phyloP scores from a whole-genome alignment of 1,139 yeast genomes.

The Hanseniaspora gamundiae region DNA sequence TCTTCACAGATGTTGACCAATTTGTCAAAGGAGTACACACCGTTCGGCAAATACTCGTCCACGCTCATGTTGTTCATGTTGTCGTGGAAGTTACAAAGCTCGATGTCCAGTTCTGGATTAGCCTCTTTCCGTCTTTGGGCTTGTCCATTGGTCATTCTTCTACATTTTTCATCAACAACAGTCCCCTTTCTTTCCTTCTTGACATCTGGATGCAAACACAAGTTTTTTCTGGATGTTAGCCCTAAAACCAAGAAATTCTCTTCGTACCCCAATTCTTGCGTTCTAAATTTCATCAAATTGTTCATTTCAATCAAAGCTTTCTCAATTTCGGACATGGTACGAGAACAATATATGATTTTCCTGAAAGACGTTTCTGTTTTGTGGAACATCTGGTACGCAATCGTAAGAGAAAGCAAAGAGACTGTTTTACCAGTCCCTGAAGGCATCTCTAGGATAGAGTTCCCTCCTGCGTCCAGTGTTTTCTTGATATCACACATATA shows the following conservation, averaged over 20 bases:
- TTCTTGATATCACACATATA: constrained; percentile 93
- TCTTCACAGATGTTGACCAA: constrained; percentile 64
- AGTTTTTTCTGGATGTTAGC: constrained; percentile 81
- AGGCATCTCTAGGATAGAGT: constrained; percentile 96
- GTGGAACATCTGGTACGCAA: constrained; percentile 84
- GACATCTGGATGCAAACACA: constrained; percentile 83
- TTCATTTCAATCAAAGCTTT: constrained; percentile 92
- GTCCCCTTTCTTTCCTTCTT: constrained; percentile 85
- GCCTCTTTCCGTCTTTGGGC: constrained; percentile 54
- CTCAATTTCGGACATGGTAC: constrained; percentile 98
- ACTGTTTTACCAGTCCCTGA: constrained; percentile 99
- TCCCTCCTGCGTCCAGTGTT: constrained; percentile 94
- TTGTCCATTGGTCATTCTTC: constrained; percentile 88
- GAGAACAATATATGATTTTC: constrained; percentile 91
- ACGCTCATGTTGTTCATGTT: constrained; percentile 78
- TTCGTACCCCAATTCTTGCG: constrained; percentile 66
- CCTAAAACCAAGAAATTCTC: constrained; percentile 93
- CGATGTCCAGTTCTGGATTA: constrained; percentile 45
- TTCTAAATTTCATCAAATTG: constrained; percentile 73
- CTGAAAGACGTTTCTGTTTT: constrained; percentile 72
- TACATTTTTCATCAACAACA: constrained; percentile 90
- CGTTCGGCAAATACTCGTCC: constrained; percentile 77
- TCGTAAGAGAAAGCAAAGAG: constrained; percentile 76
- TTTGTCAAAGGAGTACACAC: constrained; percentile 88
- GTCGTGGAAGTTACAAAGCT: constrained; percentile 79